phyloP scores from a whole-genome alignment of 805 yeast genomes.

The Babjeviella inositovora region DNA sequence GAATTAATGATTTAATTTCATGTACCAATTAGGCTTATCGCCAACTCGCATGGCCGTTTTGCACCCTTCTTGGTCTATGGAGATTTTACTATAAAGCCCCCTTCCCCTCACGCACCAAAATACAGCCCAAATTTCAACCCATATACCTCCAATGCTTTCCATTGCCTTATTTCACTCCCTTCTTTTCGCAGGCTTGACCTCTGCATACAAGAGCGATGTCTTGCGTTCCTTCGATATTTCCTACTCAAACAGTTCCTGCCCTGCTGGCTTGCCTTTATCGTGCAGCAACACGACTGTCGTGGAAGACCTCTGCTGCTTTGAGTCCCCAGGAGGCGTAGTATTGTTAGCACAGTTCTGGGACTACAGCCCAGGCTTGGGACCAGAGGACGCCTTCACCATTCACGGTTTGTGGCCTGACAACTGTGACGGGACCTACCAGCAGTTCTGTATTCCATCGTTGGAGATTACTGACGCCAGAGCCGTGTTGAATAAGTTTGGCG shows the following conservation, averaged over 20 bases:
- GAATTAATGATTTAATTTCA: no score
- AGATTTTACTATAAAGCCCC: no score
- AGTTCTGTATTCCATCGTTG: constrained; percentile 55
- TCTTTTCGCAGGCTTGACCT: no score
- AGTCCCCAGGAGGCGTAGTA: constrained; percentile 72
- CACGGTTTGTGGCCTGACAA: constrained; percentile 88
- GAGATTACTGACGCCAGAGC: constrained; percentile 32
- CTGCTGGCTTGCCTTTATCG: constrained; percentile 39
- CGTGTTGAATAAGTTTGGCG: constrained; percentile 19
- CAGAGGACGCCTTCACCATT: constrained; percentile 53
- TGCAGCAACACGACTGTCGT: constrained; percentile 41
- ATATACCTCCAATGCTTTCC: no score
- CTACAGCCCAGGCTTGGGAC: constrained; percentile 59
- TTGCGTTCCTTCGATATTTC: no score
- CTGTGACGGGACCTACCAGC: constrained; percentile 72
- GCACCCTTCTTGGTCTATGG: no score
- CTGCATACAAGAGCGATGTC: no score
- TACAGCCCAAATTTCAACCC: no score
- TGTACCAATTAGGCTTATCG: no score
- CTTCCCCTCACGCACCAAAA: no score
- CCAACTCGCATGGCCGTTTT: no score
- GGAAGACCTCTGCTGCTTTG: constrained; percentile 66
- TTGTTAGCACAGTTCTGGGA: constrained; percentile 92
- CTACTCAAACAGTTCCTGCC: constrained; percentile 27
- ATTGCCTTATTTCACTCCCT: no score